These are phyloP conservation scores for Vaccinium myrtillus DNA, from an alignment of 148 eudicot genomes.

Conservation along the genomic window DNA sequence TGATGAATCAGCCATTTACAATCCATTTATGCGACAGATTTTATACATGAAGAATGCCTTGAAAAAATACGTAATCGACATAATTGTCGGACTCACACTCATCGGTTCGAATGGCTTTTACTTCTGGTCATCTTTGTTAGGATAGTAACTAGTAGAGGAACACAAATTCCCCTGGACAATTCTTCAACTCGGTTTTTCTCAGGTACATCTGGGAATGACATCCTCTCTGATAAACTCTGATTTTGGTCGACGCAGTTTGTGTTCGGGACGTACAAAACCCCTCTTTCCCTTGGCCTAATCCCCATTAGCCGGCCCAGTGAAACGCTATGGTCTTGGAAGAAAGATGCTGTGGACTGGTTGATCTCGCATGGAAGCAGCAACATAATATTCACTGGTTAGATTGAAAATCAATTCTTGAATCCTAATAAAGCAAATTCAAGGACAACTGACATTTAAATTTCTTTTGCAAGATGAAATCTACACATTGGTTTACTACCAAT, in stretches of 20 bases:
- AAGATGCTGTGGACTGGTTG: conserved; percentile 56
- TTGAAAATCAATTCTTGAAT: neutral
- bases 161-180: conserved; percentile 43
- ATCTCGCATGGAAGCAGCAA: neutral
- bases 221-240: neutral
- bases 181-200: conserved; percentile 7
- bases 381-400: neutral
- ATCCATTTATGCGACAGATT: neutral
- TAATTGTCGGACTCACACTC: neutral
- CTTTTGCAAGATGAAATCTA: neutral
- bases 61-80: neutral
- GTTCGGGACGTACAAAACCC: conserved; percentile 21
- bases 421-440: neutral
- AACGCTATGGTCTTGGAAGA: conserved; percentile 60
- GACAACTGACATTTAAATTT: neutral
- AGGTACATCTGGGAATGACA: neutral
- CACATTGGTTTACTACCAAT: neutral
- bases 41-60: neutral
- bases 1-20: conserved; percentile 4
- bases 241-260: neutral
- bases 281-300: conserved; percentile 33
- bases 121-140: conserved; percentile 29
- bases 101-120: conserved; percentile 28
- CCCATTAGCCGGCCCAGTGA: conserved; percentile 58
- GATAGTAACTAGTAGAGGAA: conserved; percentile 35